A percentile compares a stretch with the other conserved stretches of the same genome.
Evolutionary conservation across 176 grass and related monocot species (phyloP).

Genomic region (Panicum miliaceum): DNA sequence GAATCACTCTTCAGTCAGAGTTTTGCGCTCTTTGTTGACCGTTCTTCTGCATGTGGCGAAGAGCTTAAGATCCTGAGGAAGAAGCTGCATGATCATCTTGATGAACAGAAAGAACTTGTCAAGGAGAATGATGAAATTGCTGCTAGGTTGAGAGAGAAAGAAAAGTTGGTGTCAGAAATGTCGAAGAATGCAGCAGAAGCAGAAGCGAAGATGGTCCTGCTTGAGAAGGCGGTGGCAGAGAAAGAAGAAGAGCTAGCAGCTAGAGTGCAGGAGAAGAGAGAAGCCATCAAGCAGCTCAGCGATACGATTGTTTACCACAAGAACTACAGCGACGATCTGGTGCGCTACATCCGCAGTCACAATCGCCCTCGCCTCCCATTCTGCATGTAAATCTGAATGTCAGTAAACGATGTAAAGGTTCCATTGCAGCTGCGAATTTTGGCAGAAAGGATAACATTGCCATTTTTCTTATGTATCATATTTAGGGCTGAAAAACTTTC

Average conservation of each 20-base stretch:
- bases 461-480: constrained; percentile 29
- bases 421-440: neutral
- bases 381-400: constrained; percentile 47
- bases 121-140: constrained; percentile 44
- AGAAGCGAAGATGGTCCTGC: constrained; percentile 47
- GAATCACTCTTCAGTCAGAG: constrained; percentile 43
- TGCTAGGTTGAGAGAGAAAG: constrained; percentile 48
- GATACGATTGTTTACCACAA: constrained; percentile 75
- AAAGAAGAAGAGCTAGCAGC: constrained; percentile 63
- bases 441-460: neutral
- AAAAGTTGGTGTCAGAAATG: constrained; percentile 46
- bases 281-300: constrained; percentile 90
- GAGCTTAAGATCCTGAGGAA: constrained; percentile 56
- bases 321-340: constrained; percentile 65
- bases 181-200: constrained; percentile 4
- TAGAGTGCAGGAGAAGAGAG: constrained; percentile 82
- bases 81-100: constrained; percentile 51
- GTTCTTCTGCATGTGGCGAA: constrained; percentile 48
- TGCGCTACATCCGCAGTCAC: constrained; percentile 49
- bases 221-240: constrained; percentile 60
- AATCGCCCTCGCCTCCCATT: constrained; percentile 49
- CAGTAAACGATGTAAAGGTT: constrained; percentile 32
- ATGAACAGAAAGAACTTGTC: constrained; percentile 56
- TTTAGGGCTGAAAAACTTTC: constrained; percentile 4
- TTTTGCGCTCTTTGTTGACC: constrained; percentile 25